These are phyloP conservation scores for Xylaria scruposa DNA, from an alignment of 495 filamentous ascomycete species.

Conservation along the genomic window DNA sequence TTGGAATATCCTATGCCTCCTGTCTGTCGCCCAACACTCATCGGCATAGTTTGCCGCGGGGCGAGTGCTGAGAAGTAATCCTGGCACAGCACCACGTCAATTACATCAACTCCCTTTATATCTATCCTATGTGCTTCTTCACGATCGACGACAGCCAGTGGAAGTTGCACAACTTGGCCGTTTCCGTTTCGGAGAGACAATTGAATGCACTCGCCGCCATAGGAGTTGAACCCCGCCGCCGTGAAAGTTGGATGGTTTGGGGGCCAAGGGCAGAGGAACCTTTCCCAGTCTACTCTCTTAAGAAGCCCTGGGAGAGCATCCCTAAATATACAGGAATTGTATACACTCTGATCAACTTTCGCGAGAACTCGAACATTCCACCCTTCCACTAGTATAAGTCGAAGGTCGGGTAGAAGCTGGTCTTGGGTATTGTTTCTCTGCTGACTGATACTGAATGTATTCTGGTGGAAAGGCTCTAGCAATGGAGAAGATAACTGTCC, in stretches of 20 bases:
- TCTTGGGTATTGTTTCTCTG: not conserved
- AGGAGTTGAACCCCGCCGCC: not conserved
- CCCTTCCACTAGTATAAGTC: not conserved
- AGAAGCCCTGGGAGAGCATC: not conserved
- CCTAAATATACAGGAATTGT: not conserved
- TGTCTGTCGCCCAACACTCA: not conserved
- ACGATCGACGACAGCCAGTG: not conserved
- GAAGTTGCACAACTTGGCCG: not conserved
- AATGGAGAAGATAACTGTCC: not conserved
- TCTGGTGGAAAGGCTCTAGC: not conserved
- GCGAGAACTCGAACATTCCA: not conserved
- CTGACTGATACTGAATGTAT: not conserved
- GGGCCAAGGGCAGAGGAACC: not conserved
- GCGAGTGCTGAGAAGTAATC: not conserved
- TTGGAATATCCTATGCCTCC: not conserved
- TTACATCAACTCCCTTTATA: not conserved
- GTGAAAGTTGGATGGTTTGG: not conserved
- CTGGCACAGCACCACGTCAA: not conserved
- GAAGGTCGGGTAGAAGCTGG: not conserved
- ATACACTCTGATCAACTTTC: not conserved
- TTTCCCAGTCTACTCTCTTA: not conserved
- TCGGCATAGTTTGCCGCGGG: not conserved
- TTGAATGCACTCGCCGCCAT: conserved; percentile 3
- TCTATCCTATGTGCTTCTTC: not conserved
- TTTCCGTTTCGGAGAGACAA: not conserved